These are phyloP conservation scores for Phytophthora macrochlamydospora DNA, from an alignment of 352 stramenopile species.

Conservation along the genomic window DNA sequence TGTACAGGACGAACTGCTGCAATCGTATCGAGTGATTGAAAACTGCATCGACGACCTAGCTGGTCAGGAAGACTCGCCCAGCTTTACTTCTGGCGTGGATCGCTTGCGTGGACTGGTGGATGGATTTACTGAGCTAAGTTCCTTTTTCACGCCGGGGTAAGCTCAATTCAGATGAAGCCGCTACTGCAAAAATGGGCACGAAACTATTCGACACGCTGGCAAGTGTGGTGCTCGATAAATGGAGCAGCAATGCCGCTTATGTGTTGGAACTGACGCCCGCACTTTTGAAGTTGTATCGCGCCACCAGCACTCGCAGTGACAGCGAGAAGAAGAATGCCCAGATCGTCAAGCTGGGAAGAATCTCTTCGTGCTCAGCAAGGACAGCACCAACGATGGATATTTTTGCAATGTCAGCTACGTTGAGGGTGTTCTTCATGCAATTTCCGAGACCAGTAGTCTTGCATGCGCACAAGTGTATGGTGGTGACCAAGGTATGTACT, in stretches of 20 bases:
- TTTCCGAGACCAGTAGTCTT: constrained; percentile 31
- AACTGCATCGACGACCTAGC: constrained; percentile 34
- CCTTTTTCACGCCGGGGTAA: constrained; percentile 34
- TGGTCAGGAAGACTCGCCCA: background rate
- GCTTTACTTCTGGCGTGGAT: constrained; percentile 9
- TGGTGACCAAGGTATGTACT: background rate
- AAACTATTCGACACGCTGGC: constrained; percentile 36
- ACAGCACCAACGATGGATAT: constrained; percentile 57
- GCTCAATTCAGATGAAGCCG: background rate
- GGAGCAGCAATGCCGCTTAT: constrained; percentile 31
- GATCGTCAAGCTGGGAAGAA: constrained; percentile 51
- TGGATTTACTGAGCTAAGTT: constrained; percentile 34
- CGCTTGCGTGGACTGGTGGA: constrained; percentile 22
- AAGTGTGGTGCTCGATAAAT: constrained; percentile 32
- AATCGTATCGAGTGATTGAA: constrained; percentile 28
- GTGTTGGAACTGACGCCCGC: constrained; percentile 49
- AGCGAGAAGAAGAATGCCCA: constrained; percentile 10
- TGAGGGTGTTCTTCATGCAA: constrained; percentile 54
- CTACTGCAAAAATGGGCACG: constrained; percentile 20
- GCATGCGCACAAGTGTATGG: constrained; percentile 1
- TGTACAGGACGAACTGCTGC: constrained; percentile 33
- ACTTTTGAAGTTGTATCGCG: constrained; percentile 45
- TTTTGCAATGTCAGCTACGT: constrained; percentile 76
- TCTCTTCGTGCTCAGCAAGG: constrained; percentile 80
- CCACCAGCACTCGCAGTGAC: background rate